A percentile compares a stretch with the other conserved stretches of the same genome.
Conservation (phyloP, 768 basidiomycete species). For the Phlegmacium glaucopus region DNA sequence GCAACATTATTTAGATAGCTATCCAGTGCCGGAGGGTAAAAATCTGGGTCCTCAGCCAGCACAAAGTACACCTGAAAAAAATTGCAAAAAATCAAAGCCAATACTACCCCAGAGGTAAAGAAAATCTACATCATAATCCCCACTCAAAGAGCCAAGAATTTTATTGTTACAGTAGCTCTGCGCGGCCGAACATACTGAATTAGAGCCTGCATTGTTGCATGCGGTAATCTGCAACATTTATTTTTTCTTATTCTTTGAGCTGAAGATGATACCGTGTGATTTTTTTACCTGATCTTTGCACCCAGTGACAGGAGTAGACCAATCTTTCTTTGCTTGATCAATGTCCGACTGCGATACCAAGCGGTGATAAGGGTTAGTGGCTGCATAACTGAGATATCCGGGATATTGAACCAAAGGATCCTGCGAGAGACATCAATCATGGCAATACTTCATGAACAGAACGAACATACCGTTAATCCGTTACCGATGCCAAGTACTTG, state of each 20-base stretch:
- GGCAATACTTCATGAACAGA: not conserved
- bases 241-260: not conserved
- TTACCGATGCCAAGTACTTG: constrained; percentile 62
- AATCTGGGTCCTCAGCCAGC: constrained; percentile 38
- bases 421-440: constrained; percentile 3
- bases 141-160: constrained; percentile 51
- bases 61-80: constrained; percentile 40
- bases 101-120: not conserved
- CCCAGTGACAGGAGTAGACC: constrained; percentile 34
- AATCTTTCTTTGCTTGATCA: constrained; percentile 39
- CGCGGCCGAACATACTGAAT: constrained; percentile 51
- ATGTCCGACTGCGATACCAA: constrained; percentile 44
- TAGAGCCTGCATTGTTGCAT: constrained; percentile 47
- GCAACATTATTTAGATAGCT: constrained; percentile 25
- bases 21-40: constrained; percentile 44
- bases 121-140: constrained; percentile 45
- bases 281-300: constrained; percentile 46
- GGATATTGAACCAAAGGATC: constrained; percentile 45
- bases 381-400: constrained; percentile 54
- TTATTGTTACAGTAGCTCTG: constrained; percentile 57
- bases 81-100: not conserved
- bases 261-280: not conserved
- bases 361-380: constrained; percentile 52
- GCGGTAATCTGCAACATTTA: constrained; percentile 38
- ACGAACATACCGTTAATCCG: constrained; percentile 48